Evolutionary conservation across 2,329 filamentous ascomycete genomes (phyloP).

Genomic region (Colletotrichum magnum): DNA sequence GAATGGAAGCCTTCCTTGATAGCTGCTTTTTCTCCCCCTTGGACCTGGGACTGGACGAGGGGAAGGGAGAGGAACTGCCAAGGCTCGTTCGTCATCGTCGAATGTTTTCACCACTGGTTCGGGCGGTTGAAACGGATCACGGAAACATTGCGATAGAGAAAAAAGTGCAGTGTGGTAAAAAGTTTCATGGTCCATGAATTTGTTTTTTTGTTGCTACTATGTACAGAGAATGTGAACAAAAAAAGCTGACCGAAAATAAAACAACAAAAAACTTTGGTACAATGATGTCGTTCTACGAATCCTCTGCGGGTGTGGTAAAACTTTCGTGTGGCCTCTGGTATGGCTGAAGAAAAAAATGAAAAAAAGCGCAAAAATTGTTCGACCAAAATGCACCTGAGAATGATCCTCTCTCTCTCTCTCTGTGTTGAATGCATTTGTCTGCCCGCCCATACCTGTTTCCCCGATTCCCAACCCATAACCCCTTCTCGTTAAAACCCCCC

Average conservation of each 20-base stretch:
- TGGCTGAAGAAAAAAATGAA: slow-evolving; percentile 10
- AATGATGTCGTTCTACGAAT: slow-evolving; percentile 39
- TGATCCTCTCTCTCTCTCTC: slow-evolving; percentile 8
- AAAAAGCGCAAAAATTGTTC: slow-evolving; percentile 1
- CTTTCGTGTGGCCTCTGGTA: slow-evolving; percentile 19
- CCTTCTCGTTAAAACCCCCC: background rate
- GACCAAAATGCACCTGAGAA: slow-evolving; percentile 15
- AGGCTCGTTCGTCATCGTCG: background rate
- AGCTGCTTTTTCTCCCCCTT: too few relatives aligned
- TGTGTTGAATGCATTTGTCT: slow-evolving; percentile 15
- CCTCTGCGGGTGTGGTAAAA: slow-evolving; percentile 18
- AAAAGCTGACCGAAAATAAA: background rate
- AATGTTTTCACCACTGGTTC: background rate
- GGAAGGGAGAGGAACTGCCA: background rate
- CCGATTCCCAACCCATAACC: background rate
- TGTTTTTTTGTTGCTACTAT: slow-evolving; percentile 19
- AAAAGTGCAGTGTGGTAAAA: background rate
- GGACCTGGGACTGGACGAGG: too few relatives aligned
- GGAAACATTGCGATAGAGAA: background rate
- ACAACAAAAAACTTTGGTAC: slow-evolving; percentile 20
- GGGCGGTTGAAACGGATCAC: background rate
- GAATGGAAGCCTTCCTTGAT: too few relatives aligned
- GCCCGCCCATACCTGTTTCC: background rate
- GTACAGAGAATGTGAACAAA: slow-evolving; percentile 24
- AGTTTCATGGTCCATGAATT: slow-evolving; percentile 8